Conservation (phyloP, 345 rosid genomes). For the Cardiospermum halicacabum region DNA sequence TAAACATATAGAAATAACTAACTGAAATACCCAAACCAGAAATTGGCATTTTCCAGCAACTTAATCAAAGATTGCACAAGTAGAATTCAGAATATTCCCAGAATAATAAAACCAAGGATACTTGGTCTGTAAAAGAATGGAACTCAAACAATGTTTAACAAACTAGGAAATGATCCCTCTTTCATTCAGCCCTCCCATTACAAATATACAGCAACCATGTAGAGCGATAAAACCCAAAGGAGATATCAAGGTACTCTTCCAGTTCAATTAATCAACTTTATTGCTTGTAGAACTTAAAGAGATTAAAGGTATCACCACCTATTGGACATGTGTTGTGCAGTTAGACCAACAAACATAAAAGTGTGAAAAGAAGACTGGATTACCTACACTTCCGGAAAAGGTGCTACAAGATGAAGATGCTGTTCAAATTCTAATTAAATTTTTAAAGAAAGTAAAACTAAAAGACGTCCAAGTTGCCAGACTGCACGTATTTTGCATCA, state of each 20-base stretch:
- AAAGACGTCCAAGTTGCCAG: neutral
- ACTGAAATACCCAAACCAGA: neutral
- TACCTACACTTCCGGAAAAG: neutral
- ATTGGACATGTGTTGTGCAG: neutral
- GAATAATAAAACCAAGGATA: neutral
- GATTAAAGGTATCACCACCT: too few species aligned
- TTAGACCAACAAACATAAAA: neutral
- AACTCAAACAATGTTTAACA: neutral
- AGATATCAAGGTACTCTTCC: neutral
- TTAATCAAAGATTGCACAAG: neutral
- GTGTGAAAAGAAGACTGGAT: neutral
- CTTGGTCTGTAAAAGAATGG: neutral
- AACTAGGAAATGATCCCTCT: constrained; percentile 1
- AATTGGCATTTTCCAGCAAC: neutral
- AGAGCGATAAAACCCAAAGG: neutral
- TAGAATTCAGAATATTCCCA: neutral
- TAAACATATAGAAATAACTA: neutral
- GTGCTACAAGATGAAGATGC: too few species aligned
- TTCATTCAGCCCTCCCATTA: neutral
- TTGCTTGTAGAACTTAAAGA: too few species aligned
- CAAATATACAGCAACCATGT: neutral
- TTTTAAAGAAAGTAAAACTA: too few species aligned
- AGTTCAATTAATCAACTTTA: neutral
- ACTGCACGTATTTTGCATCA: neutral
- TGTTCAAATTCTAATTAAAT: too few species aligned